Evolutionary conservation across 176 grass and related monocot genomes (phyloP).

Genomic region (Melocanna baccifera): DNA sequence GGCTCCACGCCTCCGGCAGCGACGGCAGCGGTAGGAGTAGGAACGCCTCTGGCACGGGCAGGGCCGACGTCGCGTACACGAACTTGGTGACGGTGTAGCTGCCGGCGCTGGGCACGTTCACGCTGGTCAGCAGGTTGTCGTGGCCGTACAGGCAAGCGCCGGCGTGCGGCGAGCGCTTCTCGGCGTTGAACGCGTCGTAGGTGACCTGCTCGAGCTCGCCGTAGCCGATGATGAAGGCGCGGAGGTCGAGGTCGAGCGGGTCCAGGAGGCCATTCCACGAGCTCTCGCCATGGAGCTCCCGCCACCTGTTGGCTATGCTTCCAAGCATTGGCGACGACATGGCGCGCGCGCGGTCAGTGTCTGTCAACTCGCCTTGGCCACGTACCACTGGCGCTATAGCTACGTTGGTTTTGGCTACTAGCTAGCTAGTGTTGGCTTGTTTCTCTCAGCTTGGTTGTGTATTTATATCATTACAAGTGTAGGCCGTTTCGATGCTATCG

Average conservation of each 20-base stretch:
- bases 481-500: neutral
- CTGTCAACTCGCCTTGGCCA: neutral
- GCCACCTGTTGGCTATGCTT: slow-evolving; percentile 66
- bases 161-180: slow-evolving; percentile 62
- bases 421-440: neutral
- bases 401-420: neutral
- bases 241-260: slow-evolving; percentile 75
- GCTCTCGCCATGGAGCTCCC: slow-evolving; percentile 57
- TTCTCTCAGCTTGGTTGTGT: neutral
- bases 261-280: slow-evolving; percentile 67
- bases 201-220: slow-evolving; percentile 68
- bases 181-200: slow-evolving; percentile 68
- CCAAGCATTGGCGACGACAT: slow-evolving; percentile 38
- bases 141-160: slow-evolving; percentile 58
- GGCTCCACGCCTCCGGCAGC: slow-evolving; percentile 41
- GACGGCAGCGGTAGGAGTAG: slow-evolving; percentile 42
- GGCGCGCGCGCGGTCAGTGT: neutral
- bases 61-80: slow-evolving; percentile 65
- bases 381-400: neutral
- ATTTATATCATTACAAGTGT: neutral
- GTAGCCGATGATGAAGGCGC: slow-evolving; percentile 55
- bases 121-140: slow-evolving; percentile 34
- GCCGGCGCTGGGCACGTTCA: neutral
- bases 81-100: slow-evolving; percentile 71
- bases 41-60: slow-evolving; percentile 56